These are phyloP conservation scores for Coemansia sp. DNA, from an alignment of 192 early-diverging fungal genomes.

Conservation along the genomic window DNA sequence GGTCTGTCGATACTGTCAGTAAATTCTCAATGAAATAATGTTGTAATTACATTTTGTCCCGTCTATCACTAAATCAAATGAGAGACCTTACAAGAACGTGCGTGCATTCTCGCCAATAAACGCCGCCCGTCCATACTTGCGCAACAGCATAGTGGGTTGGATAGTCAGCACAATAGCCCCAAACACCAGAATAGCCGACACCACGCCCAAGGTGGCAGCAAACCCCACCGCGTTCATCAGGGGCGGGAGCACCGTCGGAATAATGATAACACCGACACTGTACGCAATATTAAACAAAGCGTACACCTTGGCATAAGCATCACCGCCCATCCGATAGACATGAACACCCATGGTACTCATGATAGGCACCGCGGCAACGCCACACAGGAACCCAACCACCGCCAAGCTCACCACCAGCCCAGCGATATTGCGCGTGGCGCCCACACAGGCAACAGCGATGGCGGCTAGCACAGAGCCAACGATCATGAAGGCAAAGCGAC, in stretches of 20 bases:
- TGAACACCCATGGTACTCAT: constrained; percentile 68
- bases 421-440: constrained; percentile 36
- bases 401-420: constrained; percentile 40
- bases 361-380: constrained; percentile 56
- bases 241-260: constrained; percentile 64
- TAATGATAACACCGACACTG: constrained; percentile 70
- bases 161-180: constrained; percentile 38
- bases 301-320: constrained; percentile 61
- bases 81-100: constrained; percentile 18
- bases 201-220: constrained; percentile 53
- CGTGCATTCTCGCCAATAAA: constrained; percentile 30
- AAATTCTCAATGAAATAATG: too few species aligned
- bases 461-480: constrained; percentile 35
- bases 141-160: constrained; percentile 25
- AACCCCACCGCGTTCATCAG: constrained; percentile 59
- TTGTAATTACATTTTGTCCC: not conserved
- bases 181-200: constrained; percentile 36
- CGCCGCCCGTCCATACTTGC: constrained; percentile 32
- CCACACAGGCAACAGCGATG: constrained; percentile 47
- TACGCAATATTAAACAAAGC: constrained; percentile 77
- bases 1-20: too few species aligned
- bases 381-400: constrained; percentile 26
- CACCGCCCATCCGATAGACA: constrained; percentile 63
- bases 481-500: constrained; percentile 42
- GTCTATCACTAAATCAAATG: too few species aligned